phyloP scores from a whole-genome alignment of 1,284 basidiomycete genomes.

The Peniophora sp. region DNA sequence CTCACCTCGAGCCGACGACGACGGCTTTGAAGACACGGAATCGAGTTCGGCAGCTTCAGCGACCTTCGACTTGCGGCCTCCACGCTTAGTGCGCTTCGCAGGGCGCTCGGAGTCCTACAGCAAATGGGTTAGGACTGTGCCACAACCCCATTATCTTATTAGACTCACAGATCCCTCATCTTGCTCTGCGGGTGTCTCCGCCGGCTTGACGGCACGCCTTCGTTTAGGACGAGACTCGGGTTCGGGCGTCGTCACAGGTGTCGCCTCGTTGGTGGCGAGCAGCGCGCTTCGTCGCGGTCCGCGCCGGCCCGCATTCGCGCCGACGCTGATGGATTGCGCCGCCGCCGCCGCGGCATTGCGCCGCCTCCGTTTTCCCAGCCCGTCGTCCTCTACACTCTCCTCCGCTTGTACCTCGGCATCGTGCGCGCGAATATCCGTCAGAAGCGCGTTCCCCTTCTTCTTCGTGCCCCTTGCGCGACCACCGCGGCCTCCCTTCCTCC shows the following conservation, averaged over 20 bases:
- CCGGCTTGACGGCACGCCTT: conserved; percentile 28
- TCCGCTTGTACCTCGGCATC: conserved; percentile 54
- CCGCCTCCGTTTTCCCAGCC: conserved; percentile 11
- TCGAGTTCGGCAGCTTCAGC: conserved; percentile 11
- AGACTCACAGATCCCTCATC: conserved; percentile 24
- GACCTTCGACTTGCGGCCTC: conserved; percentile 18
- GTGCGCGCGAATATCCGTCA: conserved; percentile 72
- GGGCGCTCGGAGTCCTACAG: conserved; percentile 20
- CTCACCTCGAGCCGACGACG: background rate
- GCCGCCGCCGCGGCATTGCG: conserved; percentile 15
- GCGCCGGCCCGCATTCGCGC: conserved; percentile 13
- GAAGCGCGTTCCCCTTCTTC: conserved; percentile 68
- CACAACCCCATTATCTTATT: background rate
- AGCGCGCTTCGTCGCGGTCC: conserved; percentile 26
- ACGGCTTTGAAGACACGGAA: conserved; percentile 2
- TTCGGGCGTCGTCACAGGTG: conserved; percentile 58
- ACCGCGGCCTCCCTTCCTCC: conserved; percentile 54
- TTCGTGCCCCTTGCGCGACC: conserved; percentile 54
- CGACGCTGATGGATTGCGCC: background rate
- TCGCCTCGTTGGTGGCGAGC: conserved; percentile 39
- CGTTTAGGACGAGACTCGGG: conserved; percentile 40
- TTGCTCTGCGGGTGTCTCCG: conserved; percentile 23
- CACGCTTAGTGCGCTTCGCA: conserved; percentile 22
- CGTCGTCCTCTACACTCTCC: background rate
- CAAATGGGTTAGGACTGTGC: background rate